Base-by-base conservation (phyloP, 306 rosid genomes). In the Datisca glomerata region DNA sequence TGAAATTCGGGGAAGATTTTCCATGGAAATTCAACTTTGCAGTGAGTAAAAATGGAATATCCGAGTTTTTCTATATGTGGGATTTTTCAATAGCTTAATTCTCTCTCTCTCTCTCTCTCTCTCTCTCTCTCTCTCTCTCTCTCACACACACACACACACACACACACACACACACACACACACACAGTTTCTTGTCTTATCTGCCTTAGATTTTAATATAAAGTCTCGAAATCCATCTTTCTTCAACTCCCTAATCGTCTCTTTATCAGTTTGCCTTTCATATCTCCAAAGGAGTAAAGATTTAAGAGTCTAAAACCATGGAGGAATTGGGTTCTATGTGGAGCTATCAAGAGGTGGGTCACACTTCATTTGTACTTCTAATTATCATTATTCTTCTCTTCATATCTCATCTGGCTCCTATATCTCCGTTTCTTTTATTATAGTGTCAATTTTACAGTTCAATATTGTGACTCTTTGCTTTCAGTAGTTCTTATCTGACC, bases 271-370 rank as follows among this genome's bases (percentile, higher is more conserved):
- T 19, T 43, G 21, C 58, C 15, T 24, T 37, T 12, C 8, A 12
- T 12, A 11, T 22, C 53, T 33, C 10, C 16, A 14, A 46, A 44
- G 18, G 24, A 18, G 12, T 20, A 40, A 17, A 25, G n/a, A n/a
- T n/a, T n/a, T n/a, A n/a, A n/a, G n/a, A n/a, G n/a, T n/a, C n/a
- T n/a, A n/a, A n/a, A n/a, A 56, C 39, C n/a, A 85, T 78, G 91
- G 81, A 86, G 51, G 61, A 74, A 7, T 33, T 76, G 41, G 59
- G 56, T 53, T 64, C 68, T 15, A 20, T 57, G 3, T 73, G 82
- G 81, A 59, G 41, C 41, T 60, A 29, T 38, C 71, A 47, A 1
- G 79, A 81, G 91, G 96, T 86, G 56, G 53, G 80, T 67, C 47
- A 39, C 47, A 37, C 37, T 48, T 24, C 16, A 6, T 50, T n/a